phyloP scores from a whole-genome alignment of 2,329 filamentous ascomycete genomes.

The Verticillium tricorpus region DNA sequence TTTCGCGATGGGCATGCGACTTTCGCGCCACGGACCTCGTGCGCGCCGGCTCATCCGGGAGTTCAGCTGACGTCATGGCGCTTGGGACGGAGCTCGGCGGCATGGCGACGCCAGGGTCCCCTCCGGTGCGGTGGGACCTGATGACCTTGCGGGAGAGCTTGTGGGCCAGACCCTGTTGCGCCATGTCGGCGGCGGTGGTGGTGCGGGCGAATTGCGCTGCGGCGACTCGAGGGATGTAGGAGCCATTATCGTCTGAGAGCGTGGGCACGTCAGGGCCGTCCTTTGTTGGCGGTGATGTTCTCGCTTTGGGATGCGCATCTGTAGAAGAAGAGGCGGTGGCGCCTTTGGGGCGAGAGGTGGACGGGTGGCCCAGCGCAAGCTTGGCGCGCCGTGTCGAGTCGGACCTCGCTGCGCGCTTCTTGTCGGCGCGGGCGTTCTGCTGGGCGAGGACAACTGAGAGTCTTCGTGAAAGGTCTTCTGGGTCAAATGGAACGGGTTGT shows the following conservation, averaged over 20 bases:
- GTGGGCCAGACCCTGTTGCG: constrained; percentile 31
- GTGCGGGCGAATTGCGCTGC: constrained; percentile 52
- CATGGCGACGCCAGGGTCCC: not conserved
- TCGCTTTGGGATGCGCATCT: constrained; percentile 7
- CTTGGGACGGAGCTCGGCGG: constrained; percentile 3
- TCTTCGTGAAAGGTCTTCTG: constrained; percentile 50
- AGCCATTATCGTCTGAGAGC: constrained; percentile 6
- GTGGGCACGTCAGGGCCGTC: constrained; percentile 4
- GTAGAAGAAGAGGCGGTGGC: not conserved
- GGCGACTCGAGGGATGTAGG: constrained; percentile 49
- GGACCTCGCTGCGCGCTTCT: constrained; percentile 19
- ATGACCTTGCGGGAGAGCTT: constrained; percentile 38
- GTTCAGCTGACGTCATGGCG: constrained; percentile 12
- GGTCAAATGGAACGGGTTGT: constrained; percentile 38
- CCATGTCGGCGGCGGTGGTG: constrained; percentile 38
- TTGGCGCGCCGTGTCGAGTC: not conserved
- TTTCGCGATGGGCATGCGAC: constrained; percentile 33
- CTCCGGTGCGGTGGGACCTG: constrained; percentile 28
- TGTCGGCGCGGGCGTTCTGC: constrained; percentile 37
- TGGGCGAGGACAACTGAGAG: constrained; percentile 46
- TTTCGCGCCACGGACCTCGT: constrained; percentile 30
- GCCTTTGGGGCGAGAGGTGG: not conserved
- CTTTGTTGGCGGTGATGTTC: constrained; percentile 9
- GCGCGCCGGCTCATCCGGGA: constrained; percentile 24
- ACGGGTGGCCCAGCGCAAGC: not conserved